These are phyloP conservation scores for Agaricus bisporus DNA, from an alignment of 768 basidiomycete species.

Conservation along the genomic window DNA sequence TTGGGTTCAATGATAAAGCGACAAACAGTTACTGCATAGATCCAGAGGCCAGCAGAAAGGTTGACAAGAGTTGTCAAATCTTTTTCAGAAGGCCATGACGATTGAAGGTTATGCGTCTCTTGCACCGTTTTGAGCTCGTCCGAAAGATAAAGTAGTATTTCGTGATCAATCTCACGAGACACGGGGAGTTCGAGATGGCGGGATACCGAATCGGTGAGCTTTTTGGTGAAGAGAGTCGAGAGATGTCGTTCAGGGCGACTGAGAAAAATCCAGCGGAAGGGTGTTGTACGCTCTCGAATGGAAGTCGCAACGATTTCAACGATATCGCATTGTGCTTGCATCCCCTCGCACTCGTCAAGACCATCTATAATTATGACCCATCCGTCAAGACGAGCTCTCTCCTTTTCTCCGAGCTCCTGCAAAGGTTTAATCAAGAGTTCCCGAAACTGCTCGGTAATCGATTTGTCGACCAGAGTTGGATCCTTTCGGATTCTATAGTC, in stretches of 20 bases:
- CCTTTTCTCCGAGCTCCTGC: not conserved
- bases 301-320: not conserved
- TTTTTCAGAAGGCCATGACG: constrained; percentile 7
- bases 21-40: constrained; percentile 3
- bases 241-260: constrained; percentile 3
- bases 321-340: not conserved
- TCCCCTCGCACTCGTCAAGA: constrained; percentile 6
- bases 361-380: constrained; percentile 8
- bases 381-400: not conserved
- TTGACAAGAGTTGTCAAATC: not conserved
- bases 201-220: not conserved
- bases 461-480: not conserved
- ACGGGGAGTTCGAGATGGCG: constrained; percentile 4
- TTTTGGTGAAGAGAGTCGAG: not conserved
- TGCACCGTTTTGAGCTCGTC: constrained; percentile 1
- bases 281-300: not conserved
- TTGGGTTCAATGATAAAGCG: constrained; percentile 9
- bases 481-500: not conserved
- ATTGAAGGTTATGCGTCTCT: not conserved
- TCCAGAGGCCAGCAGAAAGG: constrained; percentile 2
- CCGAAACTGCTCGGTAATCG: constrained; percentile 1
- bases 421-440: constrained; percentile 4
- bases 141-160: constrained; percentile 8
- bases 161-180: constrained; percentile 5
- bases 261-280: not conserved